Evolutionary conservation across 805 yeast genomes (phyloP), one percentile per base, ranked within the genome.

Genomic region (Clavispora santaluciae): DNA sequence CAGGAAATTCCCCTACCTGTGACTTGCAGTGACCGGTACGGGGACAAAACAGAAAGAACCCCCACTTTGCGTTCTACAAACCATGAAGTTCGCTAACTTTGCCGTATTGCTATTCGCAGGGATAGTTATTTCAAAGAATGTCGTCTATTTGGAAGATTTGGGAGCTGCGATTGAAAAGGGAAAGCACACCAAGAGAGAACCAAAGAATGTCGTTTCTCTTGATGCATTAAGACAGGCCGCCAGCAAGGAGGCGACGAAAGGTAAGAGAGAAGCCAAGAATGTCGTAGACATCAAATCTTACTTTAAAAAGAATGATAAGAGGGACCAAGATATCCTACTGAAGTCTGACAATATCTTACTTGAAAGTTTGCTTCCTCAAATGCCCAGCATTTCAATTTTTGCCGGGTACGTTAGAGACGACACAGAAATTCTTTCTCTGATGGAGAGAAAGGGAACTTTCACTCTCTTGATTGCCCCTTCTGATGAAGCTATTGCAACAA

Each of bases 401-500:
- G 73, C 88, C 2, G 75, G 81, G 1, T 85, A 86, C 56, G 63
- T 83, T n/a, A 73, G 95, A 44, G 86, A 83, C 51, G 70, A 78
- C 54, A 63, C 71, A 12, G 72, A 66, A 10, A 54, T 83, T 21
- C 70, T 75, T 22, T 42, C 54, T 15, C 69, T 72, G 46, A 73
- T 83, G 47, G 79, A 74, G 43, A 57, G 62, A 12, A 50, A 56
- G n/a, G 61, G 65, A 22, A 51, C 68, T 64, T 41, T 75, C 48
- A 42, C 46, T 21, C 61, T 86, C 17, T 73, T 87, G 6, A 73
- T 87, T 53, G 86, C 95, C 3, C 95, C 95, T 6, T 67, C 78
- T 2, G 78, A 87, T 54, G 60, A 59, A 10, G 90, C 87, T 3
- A 53, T 69, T 17, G 41, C 48, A 15, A 36, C 40, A 12, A 57